Evolutionary conservation across 1,284 basidiomycete genomes (phyloP), one percentile per base, ranked within the genome.

Genomic region (Pascua sp.): DNA sequence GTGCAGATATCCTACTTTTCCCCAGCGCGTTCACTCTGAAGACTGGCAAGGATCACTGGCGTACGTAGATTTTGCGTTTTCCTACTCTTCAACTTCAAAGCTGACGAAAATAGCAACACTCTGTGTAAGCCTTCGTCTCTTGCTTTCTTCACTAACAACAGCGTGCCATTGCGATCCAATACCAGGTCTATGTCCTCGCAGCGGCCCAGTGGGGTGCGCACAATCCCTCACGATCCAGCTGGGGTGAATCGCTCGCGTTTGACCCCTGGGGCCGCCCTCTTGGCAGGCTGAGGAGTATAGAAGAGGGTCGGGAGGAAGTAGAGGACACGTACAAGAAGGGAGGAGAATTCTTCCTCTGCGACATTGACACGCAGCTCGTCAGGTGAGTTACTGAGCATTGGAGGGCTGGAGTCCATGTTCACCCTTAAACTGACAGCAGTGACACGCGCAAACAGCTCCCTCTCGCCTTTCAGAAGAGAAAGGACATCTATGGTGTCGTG

Each of bases 11-110:
- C n/a, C 59, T 83, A 13, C 75, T 78, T 0, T 80, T 80, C 60
- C 81, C 81, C 0, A 77, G 76, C 0, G 81, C 81, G 0, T 82
- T 82, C 62, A 80, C 80, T 0, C 66, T 80, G 1, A 72, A 76
- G 43, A 79, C 78, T 0, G 79, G 81, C 11, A 61, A 65, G 38
- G 73, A 73, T 55, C 75, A 76, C 51, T 76, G 75, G 75, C 52
- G 66, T 69, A 55, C 60, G 66, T 66, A 16, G 13, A 2, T n/a
- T 17, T 17, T 15, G 38, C 8, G 0, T 1, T 24, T n/a, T 4
- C 7, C 24, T 11, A 0, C 24, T 32, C 24, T 32, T 3, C 24
- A 7, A 4, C 24, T 32, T 32, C 24, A 32, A 32, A 39, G 39
- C 48, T 56, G 43, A 53, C 51, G 15, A 8, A 24, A 50, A 15